Base-by-base conservation (phyloP, 208 protist species). In the Crithidia sp. region DNA sequence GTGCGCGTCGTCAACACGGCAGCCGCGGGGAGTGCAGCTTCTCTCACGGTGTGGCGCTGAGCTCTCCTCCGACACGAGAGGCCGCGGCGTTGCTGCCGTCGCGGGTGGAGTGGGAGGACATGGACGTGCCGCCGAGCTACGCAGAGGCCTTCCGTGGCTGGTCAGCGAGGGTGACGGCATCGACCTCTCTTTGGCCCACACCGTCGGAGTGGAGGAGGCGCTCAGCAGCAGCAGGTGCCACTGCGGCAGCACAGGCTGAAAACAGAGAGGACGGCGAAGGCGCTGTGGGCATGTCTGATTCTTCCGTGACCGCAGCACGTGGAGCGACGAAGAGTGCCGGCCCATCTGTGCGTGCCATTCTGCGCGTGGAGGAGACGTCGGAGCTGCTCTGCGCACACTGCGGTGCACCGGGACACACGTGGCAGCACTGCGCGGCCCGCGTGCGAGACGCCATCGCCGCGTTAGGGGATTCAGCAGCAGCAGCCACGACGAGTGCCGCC, bases 331-430 rank as follows among this genome's bases (percentile, higher is more conserved):
- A 28, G 28, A 28, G 28, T 28, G 28, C 45, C 45, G 7, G 45
- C 45, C 39, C 41, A 12, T 17, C 56, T 2, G 47, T 82, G 39
- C 78, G 74, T 28, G 5, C 77, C 5, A 76, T 83, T 14, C 17
- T 87, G n/a, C 78, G 76, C 13, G 71, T 65, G 41, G 83, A 88
- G 47, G 76, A 88, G 73, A 55, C 78, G 39, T 61, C 67, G 2
- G 71, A 76, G 67, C 58, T 76, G 45, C 10, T 19, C 49, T 88
- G 83, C 55, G 65, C 66, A 5, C 44, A 65, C 53, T 88, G 83
- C 55, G 79, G 79, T 2, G 47, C 53, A 3, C 19, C 39, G 9
- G 72, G 73, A 5, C 83, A 88, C 62, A 67, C 71, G 9, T 88
- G 83, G 83, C 74, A 82, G 58, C 59, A 68, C 58, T 88, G 83